phyloP scores from a whole-genome alignment of 176 grass and related monocot species.

The Melocanna baccifera region DNA sequence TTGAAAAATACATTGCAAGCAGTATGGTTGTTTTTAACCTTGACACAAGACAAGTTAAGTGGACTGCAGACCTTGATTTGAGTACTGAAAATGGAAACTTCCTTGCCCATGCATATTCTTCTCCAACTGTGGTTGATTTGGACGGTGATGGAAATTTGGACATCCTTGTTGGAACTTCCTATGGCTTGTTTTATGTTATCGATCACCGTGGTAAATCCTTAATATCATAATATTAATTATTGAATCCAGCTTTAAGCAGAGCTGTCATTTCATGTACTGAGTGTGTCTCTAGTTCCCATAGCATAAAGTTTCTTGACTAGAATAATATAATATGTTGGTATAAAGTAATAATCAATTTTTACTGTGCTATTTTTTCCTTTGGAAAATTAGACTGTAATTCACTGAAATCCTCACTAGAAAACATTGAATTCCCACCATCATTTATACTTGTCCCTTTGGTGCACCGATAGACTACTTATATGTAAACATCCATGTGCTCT shows the following conservation, averaged over 20 bases:
- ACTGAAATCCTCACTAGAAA: neutral
- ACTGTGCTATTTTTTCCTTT: neutral
- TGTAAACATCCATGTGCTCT: neutral
- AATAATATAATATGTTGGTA: slow-evolving; percentile 16
- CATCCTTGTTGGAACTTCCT: slow-evolving; percentile 89
- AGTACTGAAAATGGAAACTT: slow-evolving; percentile 69
- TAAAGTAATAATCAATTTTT: slow-evolving; percentile 23
- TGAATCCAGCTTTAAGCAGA: slow-evolving; percentile 12
- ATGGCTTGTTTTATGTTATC: slow-evolving; percentile 89
- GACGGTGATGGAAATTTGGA: slow-evolving; percentile 96
- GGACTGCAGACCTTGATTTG: slow-evolving; percentile 75
- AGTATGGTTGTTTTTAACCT: slow-evolving; percentile 95
- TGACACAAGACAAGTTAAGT: slow-evolving; percentile 91
- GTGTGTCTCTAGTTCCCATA: neutral
- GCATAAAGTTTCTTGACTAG: slow-evolving; percentile 2
- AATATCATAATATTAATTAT: slow-evolving; percentile 6
- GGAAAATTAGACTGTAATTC: neutral
- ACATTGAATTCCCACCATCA: neutral
- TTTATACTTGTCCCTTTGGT: neutral
- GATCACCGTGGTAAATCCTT: slow-evolving; percentile 71
- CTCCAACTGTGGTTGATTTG: slow-evolving; percentile 92
- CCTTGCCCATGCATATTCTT: slow-evolving; percentile 76
- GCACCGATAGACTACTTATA: slow-evolving; percentile 1
- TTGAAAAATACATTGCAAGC: slow-evolving; percentile 83
- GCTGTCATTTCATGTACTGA: neutral